Evolutionary conservation across 2,329 filamentous ascomycete genomes (phyloP).

Genomic region (Ambrosiella xylebori): DNA sequence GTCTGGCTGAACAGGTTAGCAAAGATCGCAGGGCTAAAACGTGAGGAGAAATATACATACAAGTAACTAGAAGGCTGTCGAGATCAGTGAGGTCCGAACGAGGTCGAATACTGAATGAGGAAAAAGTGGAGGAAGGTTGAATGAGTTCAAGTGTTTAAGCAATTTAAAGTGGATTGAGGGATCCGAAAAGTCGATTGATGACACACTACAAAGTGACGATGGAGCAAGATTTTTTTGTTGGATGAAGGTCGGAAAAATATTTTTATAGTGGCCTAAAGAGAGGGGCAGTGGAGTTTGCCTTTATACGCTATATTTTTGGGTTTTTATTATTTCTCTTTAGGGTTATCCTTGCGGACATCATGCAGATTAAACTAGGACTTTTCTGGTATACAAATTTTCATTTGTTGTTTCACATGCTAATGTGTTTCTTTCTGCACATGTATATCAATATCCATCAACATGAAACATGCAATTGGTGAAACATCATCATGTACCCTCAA

Average conservation of each 20-base stretch:
- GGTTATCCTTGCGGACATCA: too few relatives aligned
- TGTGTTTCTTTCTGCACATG: too few relatives aligned
- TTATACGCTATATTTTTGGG: neutral
- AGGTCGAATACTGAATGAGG: neutral
- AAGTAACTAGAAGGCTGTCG: slow-evolving; percentile 24
- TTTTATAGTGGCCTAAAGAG: neutral
- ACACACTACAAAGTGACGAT: slow-evolving; percentile 11
- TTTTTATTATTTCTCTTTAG: neutral
- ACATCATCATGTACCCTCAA: too few relatives aligned
- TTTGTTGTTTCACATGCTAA: too few relatives aligned
- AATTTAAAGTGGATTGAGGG: slow-evolving; percentile 10
- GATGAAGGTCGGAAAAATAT: slow-evolving; percentile 11
- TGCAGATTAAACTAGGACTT: too few relatives aligned
- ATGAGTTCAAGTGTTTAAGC: neutral
- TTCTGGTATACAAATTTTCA: too few relatives aligned
- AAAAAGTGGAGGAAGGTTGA: slow-evolving; percentile 1
- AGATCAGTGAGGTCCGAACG: slow-evolving; percentile 10
- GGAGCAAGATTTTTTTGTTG: slow-evolving; percentile 4
- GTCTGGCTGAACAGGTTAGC: slow-evolving; percentile 54
- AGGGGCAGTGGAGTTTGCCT: neutral
- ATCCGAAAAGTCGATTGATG: neutral
- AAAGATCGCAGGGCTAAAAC: slow-evolving; percentile 58
- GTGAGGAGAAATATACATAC: slow-evolving; percentile 53
- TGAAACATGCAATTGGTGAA: too few relatives aligned
- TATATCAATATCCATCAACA: too few relatives aligned